Evolutionary conservation across 345 rosid genomes (phyloP), one percentile per base, ranked within the genome.

Genomic region (Camelina hispida): DNA sequence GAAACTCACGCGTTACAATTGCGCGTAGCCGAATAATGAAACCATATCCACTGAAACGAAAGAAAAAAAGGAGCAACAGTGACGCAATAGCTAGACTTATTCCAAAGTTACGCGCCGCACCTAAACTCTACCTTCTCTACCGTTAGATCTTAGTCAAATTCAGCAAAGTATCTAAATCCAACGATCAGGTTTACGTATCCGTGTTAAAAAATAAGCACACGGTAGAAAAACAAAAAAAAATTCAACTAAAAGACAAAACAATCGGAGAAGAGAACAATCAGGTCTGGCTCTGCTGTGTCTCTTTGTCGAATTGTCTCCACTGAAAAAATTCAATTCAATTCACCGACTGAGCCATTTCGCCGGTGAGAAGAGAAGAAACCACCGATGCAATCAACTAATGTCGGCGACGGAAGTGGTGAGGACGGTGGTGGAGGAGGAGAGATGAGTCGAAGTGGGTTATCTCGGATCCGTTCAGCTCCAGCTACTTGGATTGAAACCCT

Each of bases 391-490:
- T 85, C 88, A 44, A 54, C 85, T 65, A 53, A 83, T 71, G 73
- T 76, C 72, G 70, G 69, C n/a, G 83, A 6, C 8, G 43, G 60
- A 30, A 30, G 83, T 5, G 71, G 68, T 2, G 81, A 76, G 0
- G 78, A 68, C 0, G 81, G 78, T 6, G 87, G 81, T n/a, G 86
- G 83, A 7, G 87, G 81, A 22, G 86, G 83, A 7, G 88, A 78
- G 69, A 25, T 79, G 69, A 77, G 75, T 72, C 86, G 90, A 22
- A 74, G 81, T 47, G 87, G 89, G 30, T 86, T 91, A 13, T 70
- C 89, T 51, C 85, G 94, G 57, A 83, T 85, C 78, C 86, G 91
- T n/a, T 91, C 93, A 25, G 97, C 93, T 69, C 97, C 97, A 11
- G 83, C 88, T 35, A 78, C 85, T 25, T 91, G 97, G 97, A 76